Base-by-base conservation (phyloP, 139 green algal genomes). In the Pleodorina starrii region DNA sequence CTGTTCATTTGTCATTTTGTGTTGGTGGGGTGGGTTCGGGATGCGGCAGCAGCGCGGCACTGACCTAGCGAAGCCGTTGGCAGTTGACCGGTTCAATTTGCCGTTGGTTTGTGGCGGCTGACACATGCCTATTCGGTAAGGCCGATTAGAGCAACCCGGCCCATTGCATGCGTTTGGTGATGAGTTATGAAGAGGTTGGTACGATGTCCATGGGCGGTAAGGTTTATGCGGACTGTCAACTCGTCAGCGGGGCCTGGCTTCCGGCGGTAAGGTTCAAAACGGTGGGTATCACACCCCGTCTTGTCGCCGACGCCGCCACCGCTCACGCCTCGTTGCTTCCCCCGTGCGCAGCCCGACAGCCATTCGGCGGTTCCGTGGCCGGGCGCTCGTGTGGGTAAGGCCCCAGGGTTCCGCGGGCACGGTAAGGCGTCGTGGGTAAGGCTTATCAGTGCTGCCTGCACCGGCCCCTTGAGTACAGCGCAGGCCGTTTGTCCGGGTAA, bases 261-360 rank as follows among this genome's bases (percentile, higher is more conserved):
- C 29, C 29, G 63, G 63, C 63, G 63, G 63, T 73, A 73, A 73
- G 63, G 63, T 73, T 35, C 29, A 38, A 21, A 40, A 76, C 35
- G 68, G 68, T 76, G 68, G 68, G 68, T 76, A 76, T 76, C 68
- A 32, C 68, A 76, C 32, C 35, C 38, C 32, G 68, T 76, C 68
- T 46, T 44, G 68, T 32, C 35, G 68, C 32, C 68, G 57, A 11
- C 68, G 68, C 68, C 29, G 68, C 68, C 68, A 32, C 68, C 38
- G 68, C 68, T 76, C 68, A 76, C 68, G 68, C 35, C 19, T 46
- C 29, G 38, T 48, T 46, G 68, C 68, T 44, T 25, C 35, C 68
- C 38, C 25, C 68, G 57, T 46, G 68, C 38, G 68, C 68, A 76
- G 68, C 68, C 68, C 35, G 48, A 46, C 68, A 46, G 68, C 35